Evolutionary conservation across 441 rosid genomes (phyloP).

Genomic region (Daphne laureola): DNA sequence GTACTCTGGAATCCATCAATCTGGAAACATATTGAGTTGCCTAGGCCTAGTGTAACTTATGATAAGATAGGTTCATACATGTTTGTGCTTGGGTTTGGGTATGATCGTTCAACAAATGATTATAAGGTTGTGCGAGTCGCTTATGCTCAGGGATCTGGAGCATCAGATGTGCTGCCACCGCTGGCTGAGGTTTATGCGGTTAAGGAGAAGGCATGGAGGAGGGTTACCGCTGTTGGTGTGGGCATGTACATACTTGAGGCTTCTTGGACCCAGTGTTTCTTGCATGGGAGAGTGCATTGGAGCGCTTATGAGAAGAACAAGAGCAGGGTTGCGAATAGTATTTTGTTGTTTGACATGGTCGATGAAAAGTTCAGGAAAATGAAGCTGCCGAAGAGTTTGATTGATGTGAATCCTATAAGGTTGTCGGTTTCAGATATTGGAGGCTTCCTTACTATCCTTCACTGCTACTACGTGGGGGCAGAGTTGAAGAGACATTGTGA

Average conservation of each 20-base stretch:
- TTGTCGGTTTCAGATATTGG: conserved; percentile 12
- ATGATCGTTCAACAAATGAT: conserved; percentile 5
- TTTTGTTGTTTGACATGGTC: conserved; percentile 8
- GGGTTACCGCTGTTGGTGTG: neutral
- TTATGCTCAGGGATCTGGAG: conserved; percentile 2
- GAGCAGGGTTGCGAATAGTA: neutral
- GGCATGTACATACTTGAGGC: conserved; percentile 1
- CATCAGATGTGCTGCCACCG: neutral
- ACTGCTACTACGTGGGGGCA: neutral
- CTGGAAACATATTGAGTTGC: conserved; percentile 2
- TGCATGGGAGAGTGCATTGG: conserved; percentile 13
- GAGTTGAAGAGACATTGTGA: neutral
- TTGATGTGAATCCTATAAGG: neutral
- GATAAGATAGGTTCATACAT: neutral
- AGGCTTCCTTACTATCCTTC: conserved; percentile 5
- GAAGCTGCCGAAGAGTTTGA: conserved; percentile 11
- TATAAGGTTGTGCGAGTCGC: conserved; percentile 13
- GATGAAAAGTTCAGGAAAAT: conserved; percentile 8
- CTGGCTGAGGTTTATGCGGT: conserved; percentile 2
- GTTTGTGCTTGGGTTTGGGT: conserved; percentile 1
- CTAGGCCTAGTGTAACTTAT: conserved; percentile 1
- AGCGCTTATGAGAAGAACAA: neutral
- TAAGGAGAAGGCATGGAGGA: neutral
- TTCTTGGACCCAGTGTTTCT: too few relatives aligned
- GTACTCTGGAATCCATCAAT: conserved; percentile 1